Conservation (phyloP, 2,329 filamentous ascomycete genomes). For the Dactylellina cionopaga region DNA sequence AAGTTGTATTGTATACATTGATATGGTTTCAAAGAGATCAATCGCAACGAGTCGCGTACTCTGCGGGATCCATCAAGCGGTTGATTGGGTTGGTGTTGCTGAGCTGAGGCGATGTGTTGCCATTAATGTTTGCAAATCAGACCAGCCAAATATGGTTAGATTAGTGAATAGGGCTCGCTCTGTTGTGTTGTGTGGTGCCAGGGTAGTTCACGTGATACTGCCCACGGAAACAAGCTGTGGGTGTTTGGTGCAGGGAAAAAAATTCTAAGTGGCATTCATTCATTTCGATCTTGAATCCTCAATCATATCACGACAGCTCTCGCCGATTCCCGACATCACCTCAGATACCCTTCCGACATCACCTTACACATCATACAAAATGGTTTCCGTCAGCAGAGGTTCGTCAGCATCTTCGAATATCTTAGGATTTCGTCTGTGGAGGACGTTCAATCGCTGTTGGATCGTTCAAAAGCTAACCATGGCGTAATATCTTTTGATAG, state of each 20-base stretch:
- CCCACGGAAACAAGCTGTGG: slow-evolving; percentile 36
- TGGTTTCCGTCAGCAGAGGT: slow-evolving; percentile 50
- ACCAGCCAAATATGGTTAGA: neutral
- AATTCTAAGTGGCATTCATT: slow-evolving; percentile 2
- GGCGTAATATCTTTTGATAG: slow-evolving; percentile 60
- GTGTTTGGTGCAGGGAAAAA: slow-evolving; percentile 30
- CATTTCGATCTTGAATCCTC: slow-evolving; percentile 34
- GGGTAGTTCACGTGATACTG: slow-evolving; percentile 13
- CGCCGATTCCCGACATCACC: slow-evolving; percentile 19
- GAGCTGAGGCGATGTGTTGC: neutral
- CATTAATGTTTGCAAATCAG: neutral
- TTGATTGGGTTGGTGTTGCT: neutral
- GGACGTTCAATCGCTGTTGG: neutral
- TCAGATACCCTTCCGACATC: slow-evolving; percentile 4
- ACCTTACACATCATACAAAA: slow-evolving; percentile 25
- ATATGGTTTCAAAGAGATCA: too few relatives aligned
- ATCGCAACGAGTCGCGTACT: too few relatives aligned
- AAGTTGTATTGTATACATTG: too few relatives aligned
- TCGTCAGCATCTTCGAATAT: slow-evolving; percentile 10
- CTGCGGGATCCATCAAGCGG: neutral
- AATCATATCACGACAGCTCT: slow-evolving; percentile 53
- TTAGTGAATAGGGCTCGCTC: neutral
- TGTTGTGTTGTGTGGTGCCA: slow-evolving; percentile 14
- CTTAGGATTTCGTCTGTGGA: neutral
- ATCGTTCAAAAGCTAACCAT: slow-evolving; percentile 20